Evolutionary conservation across 306 rosid genomes (phyloP).

Genomic region (Fragaria iinumae): DNA sequence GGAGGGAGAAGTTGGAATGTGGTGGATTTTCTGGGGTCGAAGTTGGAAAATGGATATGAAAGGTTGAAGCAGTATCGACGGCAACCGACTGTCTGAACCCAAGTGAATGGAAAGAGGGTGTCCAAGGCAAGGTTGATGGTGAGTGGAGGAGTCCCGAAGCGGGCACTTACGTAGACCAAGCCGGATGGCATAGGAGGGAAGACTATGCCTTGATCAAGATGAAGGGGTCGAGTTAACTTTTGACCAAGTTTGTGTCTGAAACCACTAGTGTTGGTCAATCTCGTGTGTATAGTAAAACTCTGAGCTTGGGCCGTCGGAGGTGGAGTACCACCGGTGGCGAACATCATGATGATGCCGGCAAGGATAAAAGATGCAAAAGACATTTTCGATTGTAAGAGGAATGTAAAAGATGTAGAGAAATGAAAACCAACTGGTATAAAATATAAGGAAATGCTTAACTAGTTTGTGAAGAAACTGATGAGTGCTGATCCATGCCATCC

Average conservation of each 20-base stretch:
- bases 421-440: neutral
- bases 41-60: neutral
- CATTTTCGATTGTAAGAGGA: neutral
- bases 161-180: neutral
- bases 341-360: neutral
- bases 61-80: neutral
- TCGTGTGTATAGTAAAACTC: neutral
- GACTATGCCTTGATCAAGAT: neutral
- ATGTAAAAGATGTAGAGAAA: neutral
- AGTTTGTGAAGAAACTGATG: neutral
- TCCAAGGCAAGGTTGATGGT: conserved; percentile 1
- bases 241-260: neutral
- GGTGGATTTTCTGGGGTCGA: conserved; percentile 5
- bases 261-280: neutral
- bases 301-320: neutral
- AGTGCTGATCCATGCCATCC: neutral
- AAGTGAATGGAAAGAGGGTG: neutral
- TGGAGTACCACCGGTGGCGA: neutral
- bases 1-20: neutral
- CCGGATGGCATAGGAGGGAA: neutral
- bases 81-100: conserved; percentile 3
- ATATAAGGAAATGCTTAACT: neutral
- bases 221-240: neutral
- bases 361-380: neutral
- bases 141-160: neutral